Evolutionary conservation across 2,329 filamentous ascomycete genomes (phyloP), one percentile per base, ranked within the genome.

Genomic region (Aulographum hederae): DNA sequence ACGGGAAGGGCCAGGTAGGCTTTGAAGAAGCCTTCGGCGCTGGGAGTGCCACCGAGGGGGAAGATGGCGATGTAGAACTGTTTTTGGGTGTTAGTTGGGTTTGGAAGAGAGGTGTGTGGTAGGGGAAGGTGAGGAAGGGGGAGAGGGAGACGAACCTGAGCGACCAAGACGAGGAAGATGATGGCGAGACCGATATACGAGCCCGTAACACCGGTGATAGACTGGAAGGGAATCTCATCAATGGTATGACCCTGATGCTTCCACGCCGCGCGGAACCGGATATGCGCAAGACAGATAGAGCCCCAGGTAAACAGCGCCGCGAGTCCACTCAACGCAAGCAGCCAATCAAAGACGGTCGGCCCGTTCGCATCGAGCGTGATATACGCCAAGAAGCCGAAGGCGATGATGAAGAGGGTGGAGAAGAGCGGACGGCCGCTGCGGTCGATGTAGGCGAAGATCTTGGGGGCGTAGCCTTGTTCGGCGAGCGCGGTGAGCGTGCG

Each of bases 201-300:
- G 14, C 75, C 75, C 2, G 48, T 55, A 5, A 76, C 57, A 34
- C 75, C 75, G 29, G 66, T 61, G 30, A 62, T 53, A 13, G 71
- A 68, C 25, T 53, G 52, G 57, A 73, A 80, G 1, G 73, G 68
- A 3, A 80, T 63, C 44, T 74, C 69, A n/a, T 75, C 68, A 3
- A 74, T 47, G 2, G 57, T 61, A 42, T 75, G 76, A 28, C 78
- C 78, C 38, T 74, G 69, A 10, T 57, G 46, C 28, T 60, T 63
- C 81, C 82, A 92, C n/a, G 74, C 80, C 17, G 36, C 13, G 6
- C 35, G 35, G 23, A 37, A 37, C 14, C 35, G 35, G 16, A 37
- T 37, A 18, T 33, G 19, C 3, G 36, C 26, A 14, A 36, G 15
- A 17, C 33, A 36, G 28, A 37, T 37, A 3, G 35, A 35, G 6